Base-by-base conservation (phyloP, 2,329 filamentous ascomycete genomes). In the Dactylellina parvicollis region DNA sequence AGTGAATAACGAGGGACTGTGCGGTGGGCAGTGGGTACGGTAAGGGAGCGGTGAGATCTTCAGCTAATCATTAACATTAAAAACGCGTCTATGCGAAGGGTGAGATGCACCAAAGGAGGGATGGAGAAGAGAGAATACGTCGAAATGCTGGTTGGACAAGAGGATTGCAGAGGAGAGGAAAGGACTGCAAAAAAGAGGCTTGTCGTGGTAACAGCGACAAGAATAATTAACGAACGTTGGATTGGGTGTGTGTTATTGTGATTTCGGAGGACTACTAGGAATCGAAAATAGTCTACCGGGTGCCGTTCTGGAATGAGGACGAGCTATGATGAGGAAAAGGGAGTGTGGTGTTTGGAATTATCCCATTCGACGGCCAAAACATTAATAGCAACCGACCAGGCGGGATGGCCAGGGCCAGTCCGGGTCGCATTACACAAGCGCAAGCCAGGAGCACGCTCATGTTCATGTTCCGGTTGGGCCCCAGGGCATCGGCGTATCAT, bases 51-150 rank as follows among this genome's bases (percentile, higher is more conserved):
- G 54, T 57, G 28, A 36, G 64, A 69, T 60, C 64, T 54, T 69
- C 64, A 69, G 55, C 44, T 69, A 69, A 69, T 69, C 64, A 60
- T 69, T 50, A 69, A 69, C 52, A 50, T 28, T 22, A 52, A 59
- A 54, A 67, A 69, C 64, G 64, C 64, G 64, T 69, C 54, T 59
- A 59, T 69, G 16, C 22, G 12, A 30, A 38, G 32, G 28, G 40
- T 18, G 9, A 49, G 32, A 49, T 26, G 50, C 24, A 47, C 34
- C 32, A 34, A 61, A 26, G 30, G 8, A 30, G 36, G 49, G 54
- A 32, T 9, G 24, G 30, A 30, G 22, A 14, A 46, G 32, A 32
- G 20, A 20, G 22, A 14, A 28, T 12, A 9, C n/a, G 22, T 32
- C n/a, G 55, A 47, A 24, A 65, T 44, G 49, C 32, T 44, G 30